These are phyloP conservation scores for Erythrobasidium hasegawianum DNA, from an alignment of 1,284 basidiomycete genomes.

Conservation along the genomic window DNA sequence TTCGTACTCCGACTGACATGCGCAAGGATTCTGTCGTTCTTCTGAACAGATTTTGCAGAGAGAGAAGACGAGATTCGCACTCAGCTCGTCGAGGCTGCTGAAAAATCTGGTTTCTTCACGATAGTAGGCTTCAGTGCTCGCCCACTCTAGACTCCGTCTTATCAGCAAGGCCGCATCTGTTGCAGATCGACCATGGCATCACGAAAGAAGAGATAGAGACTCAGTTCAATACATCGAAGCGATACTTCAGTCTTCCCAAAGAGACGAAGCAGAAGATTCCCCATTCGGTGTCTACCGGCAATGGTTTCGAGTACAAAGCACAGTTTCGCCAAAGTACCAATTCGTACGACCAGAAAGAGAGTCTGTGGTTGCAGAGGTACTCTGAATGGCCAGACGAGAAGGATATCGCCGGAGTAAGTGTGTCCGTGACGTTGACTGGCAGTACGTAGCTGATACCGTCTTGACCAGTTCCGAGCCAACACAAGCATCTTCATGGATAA, in stretches of 20 bases:
- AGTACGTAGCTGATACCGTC: constrained; percentile 33
- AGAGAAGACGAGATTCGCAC: constrained; percentile 43
- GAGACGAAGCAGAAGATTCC: constrained; percentile 45
- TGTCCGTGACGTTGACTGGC: constrained; percentile 36
- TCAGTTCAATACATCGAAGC: constrained; percentile 40
- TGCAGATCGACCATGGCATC: constrained; percentile 42
- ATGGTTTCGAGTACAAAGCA: constrained; percentile 43
- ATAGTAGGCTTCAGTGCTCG: neutral
- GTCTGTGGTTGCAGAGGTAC: constrained; percentile 40
- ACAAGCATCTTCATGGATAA: constrained; percentile 3
- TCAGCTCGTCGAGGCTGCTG: constrained; percentile 42
- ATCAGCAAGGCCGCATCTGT: constrained; percentile 37
- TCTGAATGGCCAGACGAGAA: constrained; percentile 42
- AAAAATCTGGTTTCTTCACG: constrained; percentile 44
- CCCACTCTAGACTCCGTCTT: neutral
- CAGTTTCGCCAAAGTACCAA: constrained; percentile 47
- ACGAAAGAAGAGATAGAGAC: constrained; percentile 40
- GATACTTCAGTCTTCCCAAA: constrained; percentile 43
- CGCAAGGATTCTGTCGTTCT: constrained; percentile 6
- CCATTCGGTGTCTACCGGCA: constrained; percentile 40
- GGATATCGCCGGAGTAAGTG: constrained; percentile 34
- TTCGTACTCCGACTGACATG: neutral
- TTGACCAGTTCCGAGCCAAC: neutral
- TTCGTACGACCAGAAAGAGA: constrained; percentile 46
- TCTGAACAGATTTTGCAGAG: constrained; percentile 41